These are phyloP conservation scores for Suillus hirtellus DNA, from an alignment of 768 basidiomycete genomes.

Conservation along the genomic window DNA sequence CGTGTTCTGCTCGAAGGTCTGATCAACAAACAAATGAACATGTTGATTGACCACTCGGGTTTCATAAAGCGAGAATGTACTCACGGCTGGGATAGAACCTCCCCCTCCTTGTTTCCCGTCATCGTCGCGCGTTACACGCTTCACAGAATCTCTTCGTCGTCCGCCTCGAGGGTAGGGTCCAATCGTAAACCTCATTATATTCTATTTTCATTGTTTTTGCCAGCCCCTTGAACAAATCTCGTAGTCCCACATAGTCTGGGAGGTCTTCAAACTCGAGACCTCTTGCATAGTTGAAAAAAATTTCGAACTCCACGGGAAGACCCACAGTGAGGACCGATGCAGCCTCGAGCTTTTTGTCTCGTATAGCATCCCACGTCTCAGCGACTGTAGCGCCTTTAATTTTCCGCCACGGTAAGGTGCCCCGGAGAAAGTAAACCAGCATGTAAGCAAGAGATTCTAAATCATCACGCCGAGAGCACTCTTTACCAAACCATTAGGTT, in stretches of 20 bases:
- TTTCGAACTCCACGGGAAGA: conserved; percentile 79
- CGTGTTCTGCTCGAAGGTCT: conserved; percentile 1
- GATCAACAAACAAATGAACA: conserved; percentile 5
- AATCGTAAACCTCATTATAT: conserved; percentile 50
- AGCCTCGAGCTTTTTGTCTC: conserved; percentile 67
- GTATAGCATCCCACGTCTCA: conserved; percentile 76
- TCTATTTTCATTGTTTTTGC: conserved; percentile 24
- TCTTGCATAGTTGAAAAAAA: conserved; percentile 76
- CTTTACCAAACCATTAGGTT: conserved; percentile 33
- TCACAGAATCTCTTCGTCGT: conserved; percentile 33
- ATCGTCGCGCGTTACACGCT: conserved; percentile 29
- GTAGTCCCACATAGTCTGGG: conserved; percentile 84
- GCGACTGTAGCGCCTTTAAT: conserved; percentile 64
- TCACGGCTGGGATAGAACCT: not conserved
- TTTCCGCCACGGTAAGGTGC: conserved; percentile 78
- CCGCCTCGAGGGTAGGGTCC: conserved; percentile 25
- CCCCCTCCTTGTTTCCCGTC: not conserved
- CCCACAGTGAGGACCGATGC: conserved; percentile 71
- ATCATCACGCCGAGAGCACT: conserved; percentile 77
- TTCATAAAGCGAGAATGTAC: conserved; percentile 4
- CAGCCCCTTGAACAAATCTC: conserved; percentile 57
- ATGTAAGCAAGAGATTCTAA: conserved; percentile 81
- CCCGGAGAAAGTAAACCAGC: conserved; percentile 79
- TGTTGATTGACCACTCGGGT: not conserved
- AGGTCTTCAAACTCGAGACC: conserved; percentile 85